phyloP scores from a whole-genome alignment of 495 filamentous ascomycete species.

The Xylaria grammica region DNA sequence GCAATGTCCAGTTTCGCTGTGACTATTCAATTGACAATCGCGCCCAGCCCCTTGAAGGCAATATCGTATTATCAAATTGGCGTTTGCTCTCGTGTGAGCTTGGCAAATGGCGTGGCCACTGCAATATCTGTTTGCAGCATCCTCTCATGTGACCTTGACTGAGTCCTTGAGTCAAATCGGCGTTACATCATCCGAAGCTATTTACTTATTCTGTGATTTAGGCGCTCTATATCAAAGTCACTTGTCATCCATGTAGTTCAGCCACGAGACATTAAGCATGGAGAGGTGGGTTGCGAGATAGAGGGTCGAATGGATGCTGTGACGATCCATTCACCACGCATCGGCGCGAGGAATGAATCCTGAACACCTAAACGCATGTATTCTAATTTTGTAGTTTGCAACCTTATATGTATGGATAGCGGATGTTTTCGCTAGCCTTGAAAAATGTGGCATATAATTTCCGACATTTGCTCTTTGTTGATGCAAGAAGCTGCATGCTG shows the following conservation, averaged over 20 bases:
- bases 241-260: background rate
- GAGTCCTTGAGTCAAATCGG: background rate
- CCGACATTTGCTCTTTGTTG: background rate
- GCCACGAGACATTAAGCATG: background rate
- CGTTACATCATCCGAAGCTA: background rate
- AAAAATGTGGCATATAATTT: background rate
- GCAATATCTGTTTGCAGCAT: background rate
- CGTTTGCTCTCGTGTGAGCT: background rate
- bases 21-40: background rate
- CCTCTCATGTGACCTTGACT: background rate
- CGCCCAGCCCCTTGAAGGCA: background rate
- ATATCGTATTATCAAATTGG: background rate
- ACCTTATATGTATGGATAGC: background rate
- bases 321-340: background rate
- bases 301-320: background rate
- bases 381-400: background rate
- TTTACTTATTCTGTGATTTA: background rate
- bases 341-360: background rate
- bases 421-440: background rate
- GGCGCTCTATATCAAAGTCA: background rate
- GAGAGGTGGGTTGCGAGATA: no score
- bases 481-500: background rate
- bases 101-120: background rate
- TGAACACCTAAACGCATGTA: background rate
- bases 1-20: slow-evolving; percentile 11